Evolutionary conservation across 768 basidiomycete genomes (phyloP), one percentile per base, ranked within the genome.

Genomic region (Boletus coccyginus): DNA sequence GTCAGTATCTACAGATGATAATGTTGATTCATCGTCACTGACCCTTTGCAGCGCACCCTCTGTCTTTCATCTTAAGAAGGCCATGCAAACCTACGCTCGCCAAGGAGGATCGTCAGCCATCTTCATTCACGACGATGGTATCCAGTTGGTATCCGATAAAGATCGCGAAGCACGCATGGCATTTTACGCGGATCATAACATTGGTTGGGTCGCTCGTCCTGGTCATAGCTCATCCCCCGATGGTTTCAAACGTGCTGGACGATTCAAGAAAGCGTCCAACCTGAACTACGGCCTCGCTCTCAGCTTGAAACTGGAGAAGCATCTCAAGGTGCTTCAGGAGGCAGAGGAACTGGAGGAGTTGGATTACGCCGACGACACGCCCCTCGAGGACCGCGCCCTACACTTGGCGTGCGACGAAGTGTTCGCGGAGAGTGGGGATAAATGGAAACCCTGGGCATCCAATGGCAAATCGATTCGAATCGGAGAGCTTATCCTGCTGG

Each of bases 201-300:
- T 86, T 44, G 85, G 79, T 17, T 86, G 80, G 75, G 80, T 84
- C 48, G 81, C 85, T 21, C 76, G 85, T 35, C 85, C 85, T 0
- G 70, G 66, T 52, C 82, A 86, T 9, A 29, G 44, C 0, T 53
- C 58, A 0, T 39, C 62, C 6, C 52, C 59, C 2, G 47, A 29
- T 16, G 72, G 66, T 6, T 71, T 72, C 53, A 74, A 71, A n/a
- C 72, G 76, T 32, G 70, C 88, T 0, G 93, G 94, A 9, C 81
- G 92, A 11, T 96, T 96, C 82, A 96, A 96, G 78, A 96, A 96
- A 69, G 92, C 92, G 2, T 87, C 85, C 31, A 96, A 96, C 70
- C 83, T 95, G 83, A 96, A 95, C 70, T 94, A 88, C 57, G 91
- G 83, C 8, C 75, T 81, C 11, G 71, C 67, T 17, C 62, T 81